These are phyloP conservation scores for Histomonas meleagridis DNA, from an alignment of 208 protist species.

Conservation along the genomic window DNA sequence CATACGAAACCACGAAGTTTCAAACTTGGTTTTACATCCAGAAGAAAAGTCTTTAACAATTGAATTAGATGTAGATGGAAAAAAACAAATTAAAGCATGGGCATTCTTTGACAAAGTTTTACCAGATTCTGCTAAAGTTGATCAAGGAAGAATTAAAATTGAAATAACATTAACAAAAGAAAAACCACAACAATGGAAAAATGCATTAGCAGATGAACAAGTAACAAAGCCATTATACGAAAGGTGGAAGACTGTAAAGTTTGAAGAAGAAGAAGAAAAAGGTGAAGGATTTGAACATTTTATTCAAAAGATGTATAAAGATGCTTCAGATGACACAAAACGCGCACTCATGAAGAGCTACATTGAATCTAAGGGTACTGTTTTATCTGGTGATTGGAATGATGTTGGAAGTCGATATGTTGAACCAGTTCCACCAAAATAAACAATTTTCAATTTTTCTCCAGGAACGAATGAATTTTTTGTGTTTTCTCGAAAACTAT, in stretches of 20 bases:
- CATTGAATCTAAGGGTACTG: slow-evolving; percentile 55
- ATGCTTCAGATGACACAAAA: slow-evolving; percentile 52
- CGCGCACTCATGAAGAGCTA: slow-evolving; percentile 62
- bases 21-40: not conserved
- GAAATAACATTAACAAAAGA: not conserved
- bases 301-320: slow-evolving; percentile 56
- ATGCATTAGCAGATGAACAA: not conserved
- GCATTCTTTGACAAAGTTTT: not conserved
- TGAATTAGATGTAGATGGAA: not conserved
- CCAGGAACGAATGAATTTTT: too few relatives aligned
- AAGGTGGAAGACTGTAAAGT: not conserved
- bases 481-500: not conserved
- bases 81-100: not conserved
- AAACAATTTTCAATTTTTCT: not conserved
- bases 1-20: not conserved
- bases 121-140: not conserved
- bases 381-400: slow-evolving; percentile 61
- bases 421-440: slow-evolving; percentile 39
- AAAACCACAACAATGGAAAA: not conserved
- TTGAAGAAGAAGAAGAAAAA: slow-evolving; percentile 22
- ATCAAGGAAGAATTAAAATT: not conserved
- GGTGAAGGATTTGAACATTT: slow-evolving; percentile 40
- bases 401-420: slow-evolving; percentile 56
- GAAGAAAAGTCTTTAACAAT: not conserved
- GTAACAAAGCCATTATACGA: not conserved